A percentile compares a stretch with the other conserved stretches of the same genome.
Conservation (phyloP, 768 basidiomycete genomes). For the Gloeophyllum trabeum region DNA sequence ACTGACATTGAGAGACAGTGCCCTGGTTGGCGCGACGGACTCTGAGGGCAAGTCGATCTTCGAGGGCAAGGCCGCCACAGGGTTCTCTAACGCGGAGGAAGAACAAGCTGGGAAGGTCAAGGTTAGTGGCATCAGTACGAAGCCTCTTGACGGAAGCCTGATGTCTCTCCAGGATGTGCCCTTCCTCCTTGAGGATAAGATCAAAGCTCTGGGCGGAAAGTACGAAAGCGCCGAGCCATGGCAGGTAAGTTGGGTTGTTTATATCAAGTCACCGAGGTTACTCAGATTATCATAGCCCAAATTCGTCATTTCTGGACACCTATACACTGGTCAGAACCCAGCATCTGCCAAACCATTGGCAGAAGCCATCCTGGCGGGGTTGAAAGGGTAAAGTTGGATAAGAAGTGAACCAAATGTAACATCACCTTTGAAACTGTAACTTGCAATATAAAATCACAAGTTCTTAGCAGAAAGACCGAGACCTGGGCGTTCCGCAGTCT, state of each 20-base stretch:
- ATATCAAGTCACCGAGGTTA: background rate
- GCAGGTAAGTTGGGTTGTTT: background rate
- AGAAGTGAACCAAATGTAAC: background rate
- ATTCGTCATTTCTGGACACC: constrained; percentile 44
- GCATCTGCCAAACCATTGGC: constrained; percentile 47
- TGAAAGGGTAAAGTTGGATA: constrained; percentile 16
- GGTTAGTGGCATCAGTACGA: background rate
- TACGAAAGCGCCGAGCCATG: constrained; percentile 40
- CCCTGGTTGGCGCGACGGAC: constrained; percentile 45
- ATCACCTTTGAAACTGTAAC: background rate
- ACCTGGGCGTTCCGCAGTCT: too few species aligned
- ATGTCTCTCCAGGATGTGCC: constrained; percentile 35
- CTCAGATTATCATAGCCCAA: constrained; percentile 16
- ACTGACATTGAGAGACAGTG: constrained; percentile 20
- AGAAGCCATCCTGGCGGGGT: constrained; percentile 41
- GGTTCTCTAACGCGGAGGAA: constrained; percentile 45
- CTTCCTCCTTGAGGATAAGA: constrained; percentile 61
- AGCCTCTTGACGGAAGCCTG: too few species aligned
- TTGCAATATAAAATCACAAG: background rate
- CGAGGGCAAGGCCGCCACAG: constrained; percentile 43
- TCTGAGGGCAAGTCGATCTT: constrained; percentile 54
- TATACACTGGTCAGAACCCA: constrained; percentile 71
- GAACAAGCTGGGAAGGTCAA: background rate
- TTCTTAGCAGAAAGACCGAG: too few species aligned
- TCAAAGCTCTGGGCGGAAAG: constrained; percentile 50